A percentile compares a stretch with the other conserved stretches of the same genome.
phyloP scores from a whole-genome alignment of 495 filamentous ascomycete genomes.

The Penicillium daleae region DNA sequence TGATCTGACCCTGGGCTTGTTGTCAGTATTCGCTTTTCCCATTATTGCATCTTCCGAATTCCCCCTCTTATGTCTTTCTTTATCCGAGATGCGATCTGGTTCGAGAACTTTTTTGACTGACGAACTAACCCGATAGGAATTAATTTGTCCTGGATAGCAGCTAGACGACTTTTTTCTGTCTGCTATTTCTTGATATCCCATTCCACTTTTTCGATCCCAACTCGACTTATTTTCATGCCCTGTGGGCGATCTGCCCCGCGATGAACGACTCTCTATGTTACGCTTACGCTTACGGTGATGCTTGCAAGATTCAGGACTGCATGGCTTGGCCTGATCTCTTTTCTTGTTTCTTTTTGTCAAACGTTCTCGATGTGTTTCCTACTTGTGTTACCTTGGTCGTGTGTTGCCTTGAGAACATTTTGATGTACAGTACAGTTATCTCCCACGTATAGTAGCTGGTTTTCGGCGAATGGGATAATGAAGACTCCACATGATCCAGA shows the following conservation, averaged over 20 bases:
- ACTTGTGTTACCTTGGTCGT: slow-evolving; percentile 9
- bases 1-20: slow-evolving; percentile 80
- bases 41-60: background rate
- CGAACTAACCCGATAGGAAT: slow-evolving; percentile 37
- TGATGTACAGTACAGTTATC: slow-evolving; percentile 31
- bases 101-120: slow-evolving; percentile 25
- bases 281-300: slow-evolving; percentile 19
- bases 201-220: background rate
- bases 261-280: slow-evolving; percentile 7
- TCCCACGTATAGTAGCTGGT: slow-evolving; percentile 22
- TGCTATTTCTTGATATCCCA: slow-evolving; percentile 2
- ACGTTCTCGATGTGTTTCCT: background rate
- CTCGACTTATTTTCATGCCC: background rate
- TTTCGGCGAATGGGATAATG: slow-evolving; percentile 26
- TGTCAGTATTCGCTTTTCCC: slow-evolving; percentile 62
- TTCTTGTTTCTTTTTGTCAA: slow-evolving; percentile 4
- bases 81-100: too few species aligned
- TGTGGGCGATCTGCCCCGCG: too few species aligned
- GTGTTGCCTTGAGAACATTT: background rate
- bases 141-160: slow-evolving; percentile 26
- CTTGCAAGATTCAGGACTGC: slow-evolving; percentile 28
- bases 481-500: slow-evolving; percentile 16
- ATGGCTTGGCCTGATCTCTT: slow-evolving; percentile 20
- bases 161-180: slow-evolving; percentile 21
- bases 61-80: too few species aligned